Evolutionary conservation across 2,329 filamentous ascomycete genomes (phyloP).

Genomic region (Ceratocystis lukuohia): DNA sequence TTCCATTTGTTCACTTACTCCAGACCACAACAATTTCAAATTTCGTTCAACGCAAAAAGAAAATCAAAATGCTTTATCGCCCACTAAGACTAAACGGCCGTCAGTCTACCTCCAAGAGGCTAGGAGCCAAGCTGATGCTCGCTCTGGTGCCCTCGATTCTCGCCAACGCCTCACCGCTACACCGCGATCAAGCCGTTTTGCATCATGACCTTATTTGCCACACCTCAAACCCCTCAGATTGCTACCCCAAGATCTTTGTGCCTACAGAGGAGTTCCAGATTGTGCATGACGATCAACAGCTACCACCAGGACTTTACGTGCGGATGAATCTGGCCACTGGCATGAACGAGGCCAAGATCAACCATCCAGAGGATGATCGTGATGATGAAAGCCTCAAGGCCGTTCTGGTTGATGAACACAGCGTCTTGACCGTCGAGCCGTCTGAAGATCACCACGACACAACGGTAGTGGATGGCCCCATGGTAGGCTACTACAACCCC

Average conservation of each 20-base stretch:
- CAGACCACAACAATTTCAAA: background rate
- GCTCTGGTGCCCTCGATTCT: constrained; percentile 11
- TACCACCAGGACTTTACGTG: constrained; percentile 53
- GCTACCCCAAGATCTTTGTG: constrained; percentile 51
- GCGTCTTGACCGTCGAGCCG: constrained; percentile 38
- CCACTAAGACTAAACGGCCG: background rate
- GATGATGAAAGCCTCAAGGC: constrained; percentile 37
- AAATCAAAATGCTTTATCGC: background rate
- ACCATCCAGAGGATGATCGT: constrained; percentile 40
- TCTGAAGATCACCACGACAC: constrained; percentile 28
- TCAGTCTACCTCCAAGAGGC: background rate
- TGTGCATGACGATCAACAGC: constrained; percentile 49
- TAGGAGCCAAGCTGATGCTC: background rate
- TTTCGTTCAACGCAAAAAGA: background rate
- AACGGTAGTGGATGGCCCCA: constrained; percentile 38
- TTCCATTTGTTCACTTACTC: background rate
- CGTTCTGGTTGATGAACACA: constrained; percentile 34
- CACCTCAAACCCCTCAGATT: constrained; percentile 44
- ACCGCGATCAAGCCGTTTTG: background rate
- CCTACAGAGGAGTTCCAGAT: constrained; percentile 51
- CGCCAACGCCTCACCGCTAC: constrained; percentile 8
- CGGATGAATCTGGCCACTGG: constrained; percentile 52
- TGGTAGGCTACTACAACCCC: constrained; percentile 33
- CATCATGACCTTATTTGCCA: constrained; percentile 51
- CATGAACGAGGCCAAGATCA: constrained; percentile 51